These are phyloP conservation scores for Alternaria sp. DNA, from an alignment of 2,329 filamentous ascomycete genomes.

Conservation along the genomic window DNA sequence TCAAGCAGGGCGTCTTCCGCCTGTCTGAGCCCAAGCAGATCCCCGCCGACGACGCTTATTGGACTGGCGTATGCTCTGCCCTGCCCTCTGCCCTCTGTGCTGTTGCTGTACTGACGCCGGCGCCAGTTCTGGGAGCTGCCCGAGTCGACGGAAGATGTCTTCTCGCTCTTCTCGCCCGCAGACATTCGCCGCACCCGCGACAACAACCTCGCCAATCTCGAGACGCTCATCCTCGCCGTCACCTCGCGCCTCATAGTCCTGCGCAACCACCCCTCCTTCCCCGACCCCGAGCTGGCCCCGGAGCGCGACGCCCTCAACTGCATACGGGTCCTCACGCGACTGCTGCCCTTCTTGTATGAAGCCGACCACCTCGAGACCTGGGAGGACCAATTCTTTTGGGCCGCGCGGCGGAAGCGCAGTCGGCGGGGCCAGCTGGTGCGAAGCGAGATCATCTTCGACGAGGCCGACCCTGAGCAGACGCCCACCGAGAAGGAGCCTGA, in stretches of 20 bases:
- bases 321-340: slow-evolving; percentile 84
- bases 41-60: slow-evolving; percentile 86
- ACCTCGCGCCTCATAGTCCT: slow-evolving; percentile 82
- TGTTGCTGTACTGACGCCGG: slow-evolving; percentile 17
- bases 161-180: slow-evolving; percentile 87
- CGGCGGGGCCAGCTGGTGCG: slow-evolving; percentile 54
- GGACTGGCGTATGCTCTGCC: slow-evolving; percentile 76
- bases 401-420: slow-evolving; percentile 68
- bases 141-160: slow-evolving; percentile 93
- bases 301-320: slow-evolving; percentile 94
- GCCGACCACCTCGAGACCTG: slow-evolving; percentile 80
- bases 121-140: slow-evolving; percentile 93
- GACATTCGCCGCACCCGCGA: slow-evolving; percentile 85
- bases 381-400: slow-evolving; percentile 96
- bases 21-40: slow-evolving; percentile 92
- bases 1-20: slow-evolving; percentile 97
- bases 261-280: slow-evolving; percentile 89
- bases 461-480: slow-evolving; percentile 62
- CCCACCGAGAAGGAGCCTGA: slow-evolving; percentile 60
- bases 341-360: slow-evolving; percentile 92
- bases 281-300: slow-evolving; percentile 80
- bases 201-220: slow-evolving; percentile 81
- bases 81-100: slow-evolving; percentile 7
- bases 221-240: slow-evolving; percentile 83
- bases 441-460: slow-evolving; percentile 83